Evolutionary conservation across 2,329 filamentous ascomycete genomes (phyloP).

Genomic region (Beauveria brongniartii): DNA sequence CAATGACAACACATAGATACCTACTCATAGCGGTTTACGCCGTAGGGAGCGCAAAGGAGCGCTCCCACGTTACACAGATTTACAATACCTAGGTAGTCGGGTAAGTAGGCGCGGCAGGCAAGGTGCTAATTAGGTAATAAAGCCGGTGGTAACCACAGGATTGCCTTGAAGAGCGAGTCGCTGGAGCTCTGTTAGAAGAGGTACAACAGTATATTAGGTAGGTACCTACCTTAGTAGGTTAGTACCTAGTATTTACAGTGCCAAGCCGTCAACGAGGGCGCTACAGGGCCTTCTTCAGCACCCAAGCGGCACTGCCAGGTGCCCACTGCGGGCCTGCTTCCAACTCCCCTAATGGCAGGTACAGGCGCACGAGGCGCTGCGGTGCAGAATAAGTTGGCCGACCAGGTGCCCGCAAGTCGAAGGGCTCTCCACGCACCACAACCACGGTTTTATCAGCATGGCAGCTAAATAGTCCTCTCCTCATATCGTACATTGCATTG

Average conservation of each 20-base stretch:
- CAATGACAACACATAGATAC: neutral
- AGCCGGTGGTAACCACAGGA: neutral
- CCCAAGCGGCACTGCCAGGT: neutral
- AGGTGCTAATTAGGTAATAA: neutral
- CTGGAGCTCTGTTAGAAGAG: neutral
- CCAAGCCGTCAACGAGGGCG: neutral
- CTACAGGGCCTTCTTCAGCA: neutral
- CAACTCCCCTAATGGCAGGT: constrained; percentile 3
- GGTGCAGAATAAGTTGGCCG: neutral
- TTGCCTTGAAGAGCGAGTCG: neutral
- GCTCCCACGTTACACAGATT: too few relatives aligned
- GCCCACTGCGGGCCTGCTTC: neutral
- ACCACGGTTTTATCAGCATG: neutral
- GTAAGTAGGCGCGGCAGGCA: too few relatives aligned
- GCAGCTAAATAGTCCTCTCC: too few relatives aligned
- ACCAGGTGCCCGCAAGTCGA: neutral
- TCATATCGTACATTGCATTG: too few relatives aligned
- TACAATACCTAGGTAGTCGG: too few relatives aligned
- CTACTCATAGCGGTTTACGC: too few relatives aligned
- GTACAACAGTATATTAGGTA: too few relatives aligned
- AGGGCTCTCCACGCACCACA: neutral
- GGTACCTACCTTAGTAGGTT: too few relatives aligned
- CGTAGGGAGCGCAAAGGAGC: too few relatives aligned
- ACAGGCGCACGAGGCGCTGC: neutral
- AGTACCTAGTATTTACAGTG: neutral